Conservation (phyloP, 768 basidiomycete species). For the Calocybe cyanea region DNA sequence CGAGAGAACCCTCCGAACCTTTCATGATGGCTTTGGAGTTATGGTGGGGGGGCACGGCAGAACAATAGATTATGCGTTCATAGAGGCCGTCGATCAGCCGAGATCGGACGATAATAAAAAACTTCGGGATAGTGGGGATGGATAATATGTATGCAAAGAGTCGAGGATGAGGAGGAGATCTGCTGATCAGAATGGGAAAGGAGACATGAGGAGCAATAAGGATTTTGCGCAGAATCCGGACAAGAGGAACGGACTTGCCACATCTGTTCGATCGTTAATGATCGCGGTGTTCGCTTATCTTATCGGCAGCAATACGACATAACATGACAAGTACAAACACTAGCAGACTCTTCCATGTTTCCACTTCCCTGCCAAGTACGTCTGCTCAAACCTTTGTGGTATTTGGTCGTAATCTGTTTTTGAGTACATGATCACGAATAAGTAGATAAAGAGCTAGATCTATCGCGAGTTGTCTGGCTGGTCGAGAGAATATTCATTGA, state of each 20-base stretch:
- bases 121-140: constrained; percentile 1
- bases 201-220: not conserved
- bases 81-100: constrained; percentile 13
- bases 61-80: constrained; percentile 5
- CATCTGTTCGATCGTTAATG: constrained; percentile 17
- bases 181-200: constrained; percentile 12
- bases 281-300: too few relatives aligned
- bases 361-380: too few relatives aligned
- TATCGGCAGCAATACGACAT: too few relatives aligned
- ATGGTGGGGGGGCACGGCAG: not conserved
- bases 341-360: too few relatives aligned
- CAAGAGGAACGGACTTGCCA: constrained; percentile 16
- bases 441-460: too few relatives aligned
- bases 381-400: too few relatives aligned
- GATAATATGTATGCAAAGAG: not conserved
- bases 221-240: constrained; percentile 11
- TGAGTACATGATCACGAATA: too few relatives aligned
- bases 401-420: too few relatives aligned
- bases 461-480: too few relatives aligned
- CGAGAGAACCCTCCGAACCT: constrained; percentile 1
- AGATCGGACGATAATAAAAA: constrained; percentile 9
- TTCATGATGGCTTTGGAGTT: constrained; percentile 12
- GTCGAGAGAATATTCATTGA: too few relatives aligned
- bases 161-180: constrained; percentile 9
- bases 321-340: too few relatives aligned